phyloP scores from a whole-genome alignment of 2,329 filamentous ascomycete species.

The Alternaria ethzedia region DNA sequence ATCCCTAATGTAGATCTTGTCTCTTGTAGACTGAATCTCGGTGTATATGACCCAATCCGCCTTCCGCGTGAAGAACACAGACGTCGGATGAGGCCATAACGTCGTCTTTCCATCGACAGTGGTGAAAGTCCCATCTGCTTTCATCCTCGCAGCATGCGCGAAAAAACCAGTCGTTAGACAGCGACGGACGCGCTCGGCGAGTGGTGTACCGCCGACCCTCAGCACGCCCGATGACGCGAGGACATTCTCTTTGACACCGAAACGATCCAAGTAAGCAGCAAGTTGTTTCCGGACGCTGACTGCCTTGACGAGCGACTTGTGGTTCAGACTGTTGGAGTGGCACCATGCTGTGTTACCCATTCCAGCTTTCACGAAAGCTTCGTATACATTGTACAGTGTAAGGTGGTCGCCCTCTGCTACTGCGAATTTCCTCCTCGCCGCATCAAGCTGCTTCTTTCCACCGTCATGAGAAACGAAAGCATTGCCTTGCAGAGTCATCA shows the following conservation, averaged over 20 bases:
- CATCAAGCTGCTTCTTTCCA: constrained; percentile 77
- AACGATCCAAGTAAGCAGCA: constrained; percentile 83
- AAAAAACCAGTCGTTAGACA: constrained; percentile 93
- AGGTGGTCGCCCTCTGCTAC: constrained; percentile 94
- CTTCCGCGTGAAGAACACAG: constrained; percentile 94
- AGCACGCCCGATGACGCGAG: constrained; percentile 52
- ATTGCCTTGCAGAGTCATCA: constrained; percentile 84
- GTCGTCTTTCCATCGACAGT: constrained; percentile 81
- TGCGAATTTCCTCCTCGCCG: constrained; percentile 79
- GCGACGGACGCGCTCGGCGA: constrained; percentile 77
- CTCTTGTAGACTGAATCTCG: constrained; percentile 86
- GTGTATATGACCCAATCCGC: constrained; percentile 97
- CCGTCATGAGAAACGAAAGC: constrained; percentile 84
- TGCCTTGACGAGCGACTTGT: constrained; percentile 79
- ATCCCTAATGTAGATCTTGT: constrained; percentile 89
- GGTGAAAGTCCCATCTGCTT: constrained; percentile 86
- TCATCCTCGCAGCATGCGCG: constrained; percentile 91
- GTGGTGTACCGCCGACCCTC: constrained; percentile 53
- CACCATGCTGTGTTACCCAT: constrained; percentile 87
- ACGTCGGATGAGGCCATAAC: constrained; percentile 88
- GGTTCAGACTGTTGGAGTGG: constrained; percentile 84
- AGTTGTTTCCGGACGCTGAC: constrained; percentile 87
- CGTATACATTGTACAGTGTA: constrained; percentile 91
- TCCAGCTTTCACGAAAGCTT: constrained; percentile 82
- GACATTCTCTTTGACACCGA: constrained; percentile 67